Evolutionary conservation across 163 green algal species (phyloP), one percentile per base, ranked within the genome.

Genomic region (Volvox carteri): DNA sequence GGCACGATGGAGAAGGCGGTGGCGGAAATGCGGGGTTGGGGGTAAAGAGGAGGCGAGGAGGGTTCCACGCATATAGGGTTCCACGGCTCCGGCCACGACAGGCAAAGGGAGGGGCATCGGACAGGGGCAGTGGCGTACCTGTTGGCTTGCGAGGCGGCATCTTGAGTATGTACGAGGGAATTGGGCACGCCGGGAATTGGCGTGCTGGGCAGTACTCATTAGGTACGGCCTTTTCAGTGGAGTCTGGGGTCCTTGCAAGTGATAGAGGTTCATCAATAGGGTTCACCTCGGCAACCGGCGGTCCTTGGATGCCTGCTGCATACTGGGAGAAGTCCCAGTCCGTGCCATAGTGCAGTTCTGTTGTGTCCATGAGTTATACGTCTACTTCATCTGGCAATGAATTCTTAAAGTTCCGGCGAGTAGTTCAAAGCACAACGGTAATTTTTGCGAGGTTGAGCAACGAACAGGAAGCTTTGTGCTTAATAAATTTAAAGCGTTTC

Each of bases 101-200:
- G 54, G 19, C 5, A 65, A 28, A 80, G 25, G 12, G 37, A 80
- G 25, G 12, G 28, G 44, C 46, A 37, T 18, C 7, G 39, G 44
- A 23, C 30, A 75, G 41, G 28, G 42, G 7, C 9, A 4, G 56
- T 30, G 35, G 21, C 75, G 0, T 41, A 85, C 78, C 78, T 9
- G 11, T 2, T 33, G 50, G 12, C 33, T 86, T 86, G 11, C 37
- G 52, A 0, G 44, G 18, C 23, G 81, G 81, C 1, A 79, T 65
- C 35, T 87, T 87, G 2, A 87, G n/a, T 33, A 87, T 56, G 67
- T 87, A 87, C 0, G 48, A 48, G 12, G 81, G 81, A 9, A 87
- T 48, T 0, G 81, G 81, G 35, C 46, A 72, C 19, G 33, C 9
- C 8, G 81, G 81, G 35, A 72, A 87, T 2, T 72, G 6, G 23